phyloP scores from a whole-genome alignment of 2,329 filamentous ascomycete genomes.

The Sarocladium oryzae region DNA sequence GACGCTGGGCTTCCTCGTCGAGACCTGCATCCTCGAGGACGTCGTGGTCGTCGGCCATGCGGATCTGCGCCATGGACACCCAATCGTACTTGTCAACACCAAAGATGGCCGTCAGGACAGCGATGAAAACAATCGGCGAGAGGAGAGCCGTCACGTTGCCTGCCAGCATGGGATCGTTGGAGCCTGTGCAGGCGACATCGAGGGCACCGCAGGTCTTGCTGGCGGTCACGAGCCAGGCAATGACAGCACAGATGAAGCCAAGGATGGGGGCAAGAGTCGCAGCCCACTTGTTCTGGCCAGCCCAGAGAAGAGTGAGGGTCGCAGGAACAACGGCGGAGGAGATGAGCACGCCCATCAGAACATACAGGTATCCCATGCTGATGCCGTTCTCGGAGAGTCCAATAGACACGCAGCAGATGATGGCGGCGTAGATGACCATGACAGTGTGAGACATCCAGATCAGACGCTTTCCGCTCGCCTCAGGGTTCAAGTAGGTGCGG shows the following conservation, averaged over 20 bases:
- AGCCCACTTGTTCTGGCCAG: conserved; percentile 67
- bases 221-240: conserved; percentile 70
- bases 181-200: conserved; percentile 67
- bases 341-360: conserved; percentile 89
- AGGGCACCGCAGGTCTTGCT: conserved; percentile 63
- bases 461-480: conserved; percentile 65
- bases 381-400: conserved; percentile 70
- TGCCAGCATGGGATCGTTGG: conserved; percentile 80
- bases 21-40: conserved; percentile 55
- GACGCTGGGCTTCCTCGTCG: conserved; percentile 56
- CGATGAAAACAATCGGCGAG: conserved; percentile 68
- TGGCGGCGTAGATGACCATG: conserved; percentile 65
- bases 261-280: conserved; percentile 62
- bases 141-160: conserved; percentile 75
- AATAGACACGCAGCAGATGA: conserved; percentile 70
- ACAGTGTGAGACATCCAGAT: conserved; percentile 73
- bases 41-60: conserved; percentile 67
- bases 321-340: conserved; percentile 79
- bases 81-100: conserved; percentile 68
- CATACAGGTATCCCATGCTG: conserved; percentile 81
- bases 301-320: conserved; percentile 74
- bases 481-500: conserved; percentile 77
- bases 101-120: conserved; percentile 56
- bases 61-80: conserved; percentile 68
- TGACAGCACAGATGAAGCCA: conserved; percentile 59